Evolutionary conservation across 768 basidiomycete genomes (phyloP).

Genomic region (Ephemerocybe angulata): DNA sequence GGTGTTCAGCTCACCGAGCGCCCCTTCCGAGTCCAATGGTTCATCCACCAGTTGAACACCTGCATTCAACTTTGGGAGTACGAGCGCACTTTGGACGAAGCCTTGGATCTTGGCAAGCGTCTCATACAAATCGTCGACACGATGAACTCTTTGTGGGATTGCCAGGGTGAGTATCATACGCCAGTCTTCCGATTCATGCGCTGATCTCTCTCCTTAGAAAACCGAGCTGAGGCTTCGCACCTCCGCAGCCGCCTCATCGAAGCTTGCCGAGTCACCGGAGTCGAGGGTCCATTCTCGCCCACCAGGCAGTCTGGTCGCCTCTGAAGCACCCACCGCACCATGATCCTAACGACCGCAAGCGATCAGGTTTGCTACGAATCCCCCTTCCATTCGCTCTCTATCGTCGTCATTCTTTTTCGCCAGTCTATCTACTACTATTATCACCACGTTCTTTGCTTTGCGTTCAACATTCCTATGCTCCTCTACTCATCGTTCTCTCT

Average conservation of each 20-base stretch:
- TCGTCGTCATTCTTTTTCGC: neutral
- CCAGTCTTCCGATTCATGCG: neutral
- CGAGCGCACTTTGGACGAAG: slow-evolving; percentile 53
- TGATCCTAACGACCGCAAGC: no score
- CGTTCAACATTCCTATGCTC: neutral
- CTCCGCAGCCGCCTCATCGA: slow-evolving; percentile 1
- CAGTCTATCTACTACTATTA: neutral
- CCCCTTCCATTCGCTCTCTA: neutral
- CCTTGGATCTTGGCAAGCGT: slow-evolving; percentile 62
- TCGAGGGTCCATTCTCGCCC: neutral
- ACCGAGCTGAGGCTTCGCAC: neutral
- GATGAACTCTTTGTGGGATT: slow-evolving; percentile 69
- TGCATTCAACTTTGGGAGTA: slow-evolving; percentile 65
- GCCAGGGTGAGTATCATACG: slow-evolving; percentile 35
- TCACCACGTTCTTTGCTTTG: neutral
- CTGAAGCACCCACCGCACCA: no score
- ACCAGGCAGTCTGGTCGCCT: neutral
- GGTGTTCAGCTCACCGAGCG: slow-evolving; percentile 60
- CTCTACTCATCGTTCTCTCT: neutral
- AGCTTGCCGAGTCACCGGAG: neutral
- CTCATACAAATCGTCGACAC: slow-evolving; percentile 63
- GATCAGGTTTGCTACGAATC: no score
- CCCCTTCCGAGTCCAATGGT: slow-evolving; percentile 72
- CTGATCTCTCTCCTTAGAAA: neutral
- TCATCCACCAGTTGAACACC: slow-evolving; percentile 63